These are phyloP conservation scores for Cephalotrichum gorgonifer DNA, from an alignment of 2,329 filamentous ascomycete genomes.

Conservation along the genomic window DNA sequence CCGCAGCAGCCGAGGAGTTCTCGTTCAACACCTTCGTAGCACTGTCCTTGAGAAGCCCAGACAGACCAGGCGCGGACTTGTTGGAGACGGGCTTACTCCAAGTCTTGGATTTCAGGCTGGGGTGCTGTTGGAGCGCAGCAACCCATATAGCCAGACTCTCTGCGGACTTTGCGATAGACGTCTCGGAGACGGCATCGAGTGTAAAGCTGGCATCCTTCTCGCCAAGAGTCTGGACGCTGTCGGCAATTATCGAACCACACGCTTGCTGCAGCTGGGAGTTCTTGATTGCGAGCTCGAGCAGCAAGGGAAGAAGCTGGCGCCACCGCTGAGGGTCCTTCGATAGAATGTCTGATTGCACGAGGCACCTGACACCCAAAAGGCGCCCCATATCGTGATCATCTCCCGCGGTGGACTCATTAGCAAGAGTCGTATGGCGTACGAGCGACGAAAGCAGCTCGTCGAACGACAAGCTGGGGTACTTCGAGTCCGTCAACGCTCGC, in stretches of 20 bases:
- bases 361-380: conserved; percentile 76
- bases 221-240: conserved; percentile 56
- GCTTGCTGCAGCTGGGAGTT: conserved; percentile 85
- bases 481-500: conserved; percentile 29
- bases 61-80: conserved; percentile 57
- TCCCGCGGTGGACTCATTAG: conserved; percentile 38
- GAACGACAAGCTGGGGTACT: conserved; percentile 44
- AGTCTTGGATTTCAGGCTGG: conserved; percentile 52
- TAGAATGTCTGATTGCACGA: conserved; percentile 68
- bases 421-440: conserved; percentile 42
- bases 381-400: conserved; percentile 76
- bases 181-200: conserved; percentile 49
- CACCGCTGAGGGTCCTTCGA: conserved; percentile 51
- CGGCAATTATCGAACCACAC: conserved; percentile 72
- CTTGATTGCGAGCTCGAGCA: conserved; percentile 65
- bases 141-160: conserved; percentile 90
- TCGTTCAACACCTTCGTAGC: conserved; percentile 28
- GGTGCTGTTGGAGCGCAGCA: conserved; percentile 52
- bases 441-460: conserved; percentile 42
- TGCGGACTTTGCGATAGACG: conserved; percentile 65
- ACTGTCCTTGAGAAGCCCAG: conserved; percentile 70
- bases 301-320: conserved; percentile 56
- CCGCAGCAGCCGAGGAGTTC: conserved; percentile 22
- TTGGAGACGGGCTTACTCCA: conserved; percentile 70
- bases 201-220: conserved; percentile 49